These are phyloP conservation scores for Candida gigantensis DNA, from an alignment of 1,139 yeast genomes.

Conservation along the genomic window DNA sequence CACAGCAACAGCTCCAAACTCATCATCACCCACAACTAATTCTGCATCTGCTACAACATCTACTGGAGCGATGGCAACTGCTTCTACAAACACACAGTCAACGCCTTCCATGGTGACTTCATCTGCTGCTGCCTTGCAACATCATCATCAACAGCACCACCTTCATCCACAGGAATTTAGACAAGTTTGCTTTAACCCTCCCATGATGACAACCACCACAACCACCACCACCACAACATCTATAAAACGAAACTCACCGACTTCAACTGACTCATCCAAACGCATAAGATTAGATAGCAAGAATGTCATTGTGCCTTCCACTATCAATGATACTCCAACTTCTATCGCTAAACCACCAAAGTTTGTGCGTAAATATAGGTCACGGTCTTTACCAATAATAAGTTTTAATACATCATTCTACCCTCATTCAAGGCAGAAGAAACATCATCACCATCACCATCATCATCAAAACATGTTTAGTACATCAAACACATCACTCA, in stretches of 20 bases:
- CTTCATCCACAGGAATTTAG: too few relatives aligned
- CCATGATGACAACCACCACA: constrained; percentile 8
- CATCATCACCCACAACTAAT: too few relatives aligned
- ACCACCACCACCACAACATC: constrained; percentile 13
- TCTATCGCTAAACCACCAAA: constrained; percentile 36
- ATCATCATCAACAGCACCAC: too few relatives aligned
- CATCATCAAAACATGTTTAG: too few relatives aligned
- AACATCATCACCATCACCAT: constrained; percentile 10
- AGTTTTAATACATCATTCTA: constrained; percentile 13
- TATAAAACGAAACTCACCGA: constrained; percentile 14
- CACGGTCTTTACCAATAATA: constrained; percentile 47
- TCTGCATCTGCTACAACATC: too few relatives aligned
- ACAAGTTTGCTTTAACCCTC: too few relatives aligned
- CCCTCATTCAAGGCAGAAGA: constrained; percentile 13
- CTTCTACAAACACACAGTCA: too few relatives aligned
- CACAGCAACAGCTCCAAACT: too few relatives aligned
- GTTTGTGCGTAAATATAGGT: constrained; percentile 41
- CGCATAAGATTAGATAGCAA: constrained; percentile 16
- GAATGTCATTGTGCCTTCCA: constrained; percentile 10
- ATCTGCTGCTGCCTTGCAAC: too few relatives aligned
- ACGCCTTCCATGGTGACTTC: too few relatives aligned
- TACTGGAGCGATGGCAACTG: too few relatives aligned
- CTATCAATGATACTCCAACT: constrained; percentile 5
- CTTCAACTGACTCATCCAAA: constrained; percentile 16
- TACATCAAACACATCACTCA: too few relatives aligned